phyloP scores from a whole-genome alignment of 2,329 filamentous ascomycete genomes.

The Fulvia fulva region DNA sequence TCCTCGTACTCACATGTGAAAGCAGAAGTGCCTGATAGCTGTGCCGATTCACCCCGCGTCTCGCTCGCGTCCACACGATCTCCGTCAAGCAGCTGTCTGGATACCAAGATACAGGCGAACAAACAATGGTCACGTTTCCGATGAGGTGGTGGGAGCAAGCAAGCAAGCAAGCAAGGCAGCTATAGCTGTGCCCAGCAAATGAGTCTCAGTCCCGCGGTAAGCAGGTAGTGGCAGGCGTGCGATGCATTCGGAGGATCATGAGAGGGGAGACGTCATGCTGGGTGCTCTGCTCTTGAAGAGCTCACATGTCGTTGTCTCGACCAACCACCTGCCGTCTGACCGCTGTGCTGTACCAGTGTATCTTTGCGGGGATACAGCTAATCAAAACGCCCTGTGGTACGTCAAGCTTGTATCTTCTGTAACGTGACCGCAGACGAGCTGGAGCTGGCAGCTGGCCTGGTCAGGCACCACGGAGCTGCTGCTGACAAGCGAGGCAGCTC shows the following conservation, averaged over 20 bases:
- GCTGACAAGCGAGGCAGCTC: neutral
- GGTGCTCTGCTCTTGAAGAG: neutral
- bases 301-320: neutral
- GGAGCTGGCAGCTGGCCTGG: neutral
- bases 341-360: slow-evolving; percentile 5
- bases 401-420: neutral
- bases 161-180: neutral
- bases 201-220: slow-evolving; percentile 1
- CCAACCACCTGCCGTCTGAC: slow-evolving; percentile 1
- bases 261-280: neutral
- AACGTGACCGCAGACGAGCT: slow-evolving; percentile 6
- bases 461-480: neutral
- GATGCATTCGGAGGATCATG: neutral
- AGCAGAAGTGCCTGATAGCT: neutral
- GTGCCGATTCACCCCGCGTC: neutral
- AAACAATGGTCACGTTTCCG: slow-evolving; percentile 2
- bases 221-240: neutral
- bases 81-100: neutral
- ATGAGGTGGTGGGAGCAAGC: neutral
- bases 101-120: neutral
- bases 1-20: neutral
- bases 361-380: slow-evolving; percentile 7
- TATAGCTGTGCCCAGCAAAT: slow-evolving; percentile 1
- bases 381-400: slow-evolving; percentile 4
- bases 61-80: neutral